Evolutionary conservation across 768 basidiomycete species (phyloP).

Genomic region (Cystofilobasidium macerans): DNA sequence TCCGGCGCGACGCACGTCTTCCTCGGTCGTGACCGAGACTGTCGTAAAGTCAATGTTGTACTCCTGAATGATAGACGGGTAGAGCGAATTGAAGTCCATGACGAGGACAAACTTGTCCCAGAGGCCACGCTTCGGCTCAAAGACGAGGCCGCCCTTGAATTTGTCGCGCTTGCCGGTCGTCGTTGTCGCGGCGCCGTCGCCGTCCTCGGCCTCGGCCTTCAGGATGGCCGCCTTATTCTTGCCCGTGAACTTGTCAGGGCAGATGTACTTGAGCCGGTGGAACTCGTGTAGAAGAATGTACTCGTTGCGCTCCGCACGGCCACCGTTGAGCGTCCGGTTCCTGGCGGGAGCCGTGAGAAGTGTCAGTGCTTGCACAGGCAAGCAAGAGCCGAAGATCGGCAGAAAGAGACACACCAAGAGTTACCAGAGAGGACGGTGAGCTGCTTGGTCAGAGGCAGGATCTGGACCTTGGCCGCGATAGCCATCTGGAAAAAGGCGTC

Average conservation of each 20-base stretch:
- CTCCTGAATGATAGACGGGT: constrained; percentile 98
- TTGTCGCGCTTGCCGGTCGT: constrained; percentile 60
- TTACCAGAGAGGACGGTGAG: constrained; percentile 93
- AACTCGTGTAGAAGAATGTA: constrained; percentile 98
- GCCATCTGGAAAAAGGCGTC: constrained; percentile 98
- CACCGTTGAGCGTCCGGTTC: constrained; percentile 95
- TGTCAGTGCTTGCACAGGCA: neutral
- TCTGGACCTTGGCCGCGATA: constrained; percentile 83
- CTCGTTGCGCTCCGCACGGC: constrained; percentile 96
- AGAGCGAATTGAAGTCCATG: constrained; percentile 99
- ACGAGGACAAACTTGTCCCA: constrained; percentile 96
- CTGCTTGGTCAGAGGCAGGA: constrained; percentile 81
- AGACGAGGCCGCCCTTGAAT: constrained; percentile 96
- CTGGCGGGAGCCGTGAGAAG: constrained; percentile 44
- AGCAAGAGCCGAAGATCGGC: neutral
- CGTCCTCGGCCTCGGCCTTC: constrained; percentile 43
- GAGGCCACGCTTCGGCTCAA: constrained; percentile 86
- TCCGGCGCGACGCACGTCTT: constrained; percentile 42
- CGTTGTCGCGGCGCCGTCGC: constrained; percentile 31
- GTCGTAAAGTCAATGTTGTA: constrained; percentile 99
- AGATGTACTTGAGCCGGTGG: constrained; percentile 87
- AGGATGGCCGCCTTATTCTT: constrained; percentile 40
- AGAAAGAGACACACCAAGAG: constrained; percentile 57
- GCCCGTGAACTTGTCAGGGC: constrained; percentile 68
- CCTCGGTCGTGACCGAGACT: constrained; percentile 56